phyloP scores from a whole-genome alignment of 2,329 filamentous ascomycete genomes.

The Aspergillus vadensis region DNA sequence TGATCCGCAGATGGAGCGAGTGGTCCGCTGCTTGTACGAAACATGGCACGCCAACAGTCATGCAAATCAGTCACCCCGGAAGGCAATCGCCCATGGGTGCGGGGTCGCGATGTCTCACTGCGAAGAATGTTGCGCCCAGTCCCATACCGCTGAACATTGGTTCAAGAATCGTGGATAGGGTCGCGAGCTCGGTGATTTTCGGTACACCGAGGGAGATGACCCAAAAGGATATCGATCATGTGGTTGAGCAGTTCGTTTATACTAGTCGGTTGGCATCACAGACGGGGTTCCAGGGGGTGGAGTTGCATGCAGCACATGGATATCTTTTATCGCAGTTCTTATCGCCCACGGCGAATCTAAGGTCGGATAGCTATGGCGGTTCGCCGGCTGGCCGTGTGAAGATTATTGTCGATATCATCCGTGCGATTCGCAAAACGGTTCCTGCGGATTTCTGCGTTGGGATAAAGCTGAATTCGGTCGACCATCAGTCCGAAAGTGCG shows the following conservation, averaged over 20 bases:
- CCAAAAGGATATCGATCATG: slow-evolving; percentile 51
- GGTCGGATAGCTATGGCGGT: slow-evolving; percentile 48
- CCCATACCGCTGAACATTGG: slow-evolving; percentile 8
- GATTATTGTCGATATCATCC: slow-evolving; percentile 44
- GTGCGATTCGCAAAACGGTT: slow-evolving; percentile 38
- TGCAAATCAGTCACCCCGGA: slow-evolving; percentile 42
- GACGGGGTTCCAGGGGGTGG: slow-evolving; percentile 22
- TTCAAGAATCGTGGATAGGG: not conserved
- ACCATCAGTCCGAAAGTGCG: slow-evolving; percentile 27
- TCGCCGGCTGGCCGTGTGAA: slow-evolving; percentile 40
- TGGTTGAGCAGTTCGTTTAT: slow-evolving; percentile 53
- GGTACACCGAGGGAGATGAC: slow-evolving; percentile 59
- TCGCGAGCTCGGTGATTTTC: slow-evolving; percentile 11
- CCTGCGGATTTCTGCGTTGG: slow-evolving; percentile 42
- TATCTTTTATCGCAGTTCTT: slow-evolving; percentile 42
- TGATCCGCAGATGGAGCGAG: slow-evolving; percentile 1
- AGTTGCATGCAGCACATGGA: slow-evolving; percentile 52
- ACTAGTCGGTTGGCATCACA: slow-evolving; percentile 50
- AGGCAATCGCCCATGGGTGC: slow-evolving; percentile 39
- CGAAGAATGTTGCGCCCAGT: slow-evolving; percentile 25
- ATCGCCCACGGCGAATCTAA: slow-evolving; percentile 34
- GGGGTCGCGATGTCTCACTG: slow-evolving; percentile 29
- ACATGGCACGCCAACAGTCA: slow-evolving; percentile 37
- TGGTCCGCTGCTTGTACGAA: slow-evolving; percentile 19
- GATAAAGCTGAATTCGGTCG: slow-evolving; percentile 50